Conservation (phyloP, 495 filamentous ascomycete species). For the Hyphodiscus hymeniophilus region DNA sequence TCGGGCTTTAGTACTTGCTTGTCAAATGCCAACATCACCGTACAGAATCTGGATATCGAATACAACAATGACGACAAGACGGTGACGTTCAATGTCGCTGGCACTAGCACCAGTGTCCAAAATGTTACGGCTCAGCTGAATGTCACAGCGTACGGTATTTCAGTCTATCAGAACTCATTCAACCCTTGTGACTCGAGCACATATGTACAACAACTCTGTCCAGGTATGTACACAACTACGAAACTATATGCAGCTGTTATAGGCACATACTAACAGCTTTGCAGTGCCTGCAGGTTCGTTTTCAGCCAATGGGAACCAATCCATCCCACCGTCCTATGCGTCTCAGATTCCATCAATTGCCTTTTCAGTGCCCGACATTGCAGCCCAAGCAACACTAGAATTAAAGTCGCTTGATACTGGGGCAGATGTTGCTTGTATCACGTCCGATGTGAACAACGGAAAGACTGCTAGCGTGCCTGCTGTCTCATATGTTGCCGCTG, state of each 20-base stretch:
- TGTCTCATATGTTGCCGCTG: conserved; percentile 77
- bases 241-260: background rate
- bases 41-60: conserved; percentile 66
- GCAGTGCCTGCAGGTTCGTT: conserved; percentile 70
- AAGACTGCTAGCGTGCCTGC: conserved; percentile 67
- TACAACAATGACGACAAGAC: conserved; percentile 67
- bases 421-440: conserved; percentile 69
- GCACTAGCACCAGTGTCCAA: conserved; percentile 61
- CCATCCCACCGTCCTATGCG: conserved; percentile 61
- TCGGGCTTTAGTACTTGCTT: conserved; percentile 71
- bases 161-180: conserved; percentile 73
- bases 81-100: conserved; percentile 76
- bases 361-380: conserved; percentile 85
- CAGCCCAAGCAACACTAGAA: conserved; percentile 73
- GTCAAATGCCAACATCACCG: conserved; percentile 53
- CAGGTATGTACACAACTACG: conserved; percentile 47
- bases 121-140: conserved; percentile 74
- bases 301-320: conserved; percentile 57
- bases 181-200: conserved; percentile 66
- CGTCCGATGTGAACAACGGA: conserved; percentile 76
- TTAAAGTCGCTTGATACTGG: conserved; percentile 54
- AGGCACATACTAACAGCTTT: background rate
- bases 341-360: conserved; percentile 80
- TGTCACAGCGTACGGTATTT: conserved; percentile 78
- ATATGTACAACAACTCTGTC: conserved; percentile 68